Percentiles rank a stretch among this genome's conserved stretches.
Evolutionary conservation across 768 basidiomycete genomes (phyloP).

Genomic region (Collybiopsis luxurians): DNA sequence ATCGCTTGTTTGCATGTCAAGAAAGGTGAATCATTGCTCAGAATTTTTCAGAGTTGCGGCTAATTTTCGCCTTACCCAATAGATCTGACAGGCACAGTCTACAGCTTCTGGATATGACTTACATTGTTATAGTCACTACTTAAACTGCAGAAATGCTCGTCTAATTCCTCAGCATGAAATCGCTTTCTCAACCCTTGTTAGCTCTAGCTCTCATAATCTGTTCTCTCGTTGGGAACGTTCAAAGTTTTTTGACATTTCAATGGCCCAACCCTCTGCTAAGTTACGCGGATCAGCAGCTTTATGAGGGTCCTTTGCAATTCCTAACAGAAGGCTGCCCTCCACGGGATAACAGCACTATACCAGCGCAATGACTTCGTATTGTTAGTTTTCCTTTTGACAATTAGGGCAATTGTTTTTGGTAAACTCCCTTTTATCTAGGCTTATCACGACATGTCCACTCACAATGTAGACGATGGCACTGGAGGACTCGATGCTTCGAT

Average conservation of each 20-base stretch:
- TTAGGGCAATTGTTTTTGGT: too few species aligned
- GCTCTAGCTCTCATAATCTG: neutral
- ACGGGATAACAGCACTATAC: slow-evolving; percentile 10
- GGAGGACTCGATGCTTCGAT: slow-evolving; percentile 22
- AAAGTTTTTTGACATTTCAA: neutral
- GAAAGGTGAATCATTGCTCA: too few species aligned
- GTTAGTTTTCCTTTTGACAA: neutral
- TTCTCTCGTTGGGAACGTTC: neutral
- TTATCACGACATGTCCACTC: slow-evolving; percentile 19
- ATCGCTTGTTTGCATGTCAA: too few species aligned
- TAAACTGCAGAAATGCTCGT: too few species aligned
- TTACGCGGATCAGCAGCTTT: neutral
- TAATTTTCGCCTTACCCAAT: too few species aligned
- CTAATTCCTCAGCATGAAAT: too few species aligned
- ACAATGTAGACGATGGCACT: slow-evolving; percentile 12
- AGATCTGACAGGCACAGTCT: too few species aligned
- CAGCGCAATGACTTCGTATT: slow-evolving; percentile 16
- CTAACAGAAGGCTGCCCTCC: neutral
- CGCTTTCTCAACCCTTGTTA: neutral
- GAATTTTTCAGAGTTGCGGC: too few species aligned
- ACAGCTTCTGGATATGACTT: too few species aligned
- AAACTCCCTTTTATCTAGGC: neutral
- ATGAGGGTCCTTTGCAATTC: neutral
- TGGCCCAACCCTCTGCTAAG: neutral
- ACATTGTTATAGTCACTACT: too few species aligned